Conservation (phyloP, 2,329 filamentous ascomycete genomes). For the Claviceps africana region DNA sequence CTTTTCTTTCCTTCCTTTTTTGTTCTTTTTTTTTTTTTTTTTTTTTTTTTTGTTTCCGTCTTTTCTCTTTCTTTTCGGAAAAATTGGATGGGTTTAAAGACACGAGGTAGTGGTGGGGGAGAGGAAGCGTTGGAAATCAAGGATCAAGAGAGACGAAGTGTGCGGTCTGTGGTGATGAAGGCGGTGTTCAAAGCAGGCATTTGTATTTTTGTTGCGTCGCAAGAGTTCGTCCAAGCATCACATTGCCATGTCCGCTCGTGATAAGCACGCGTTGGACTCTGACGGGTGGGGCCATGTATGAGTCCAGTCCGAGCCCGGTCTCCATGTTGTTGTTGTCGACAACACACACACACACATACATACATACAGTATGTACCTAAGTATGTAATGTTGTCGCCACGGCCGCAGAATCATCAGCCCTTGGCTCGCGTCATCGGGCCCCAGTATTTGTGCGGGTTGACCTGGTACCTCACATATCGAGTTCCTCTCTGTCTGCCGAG, state of each 20-base stretch:
- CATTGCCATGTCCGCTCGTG: not conserved
- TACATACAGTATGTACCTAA: too few species aligned
- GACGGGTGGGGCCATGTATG: not conserved
- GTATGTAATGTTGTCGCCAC: too few species aligned
- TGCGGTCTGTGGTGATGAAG: not conserved
- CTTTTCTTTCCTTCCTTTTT: not conserved
- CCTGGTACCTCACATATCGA: constrained; percentile 72
- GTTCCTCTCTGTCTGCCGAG: constrained; percentile 56
- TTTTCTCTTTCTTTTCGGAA: not conserved
- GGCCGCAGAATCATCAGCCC: constrained; percentile 9
- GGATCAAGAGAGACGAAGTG: not conserved
- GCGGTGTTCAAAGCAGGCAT: not conserved
- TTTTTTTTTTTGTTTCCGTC: too few species aligned
- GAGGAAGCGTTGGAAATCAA: not conserved
- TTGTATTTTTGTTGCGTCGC: not conserved
- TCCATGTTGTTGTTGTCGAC: not conserved
- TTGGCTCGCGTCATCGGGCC: constrained; percentile 59
- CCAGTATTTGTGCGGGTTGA: constrained; percentile 87
- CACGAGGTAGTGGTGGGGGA: not conserved
- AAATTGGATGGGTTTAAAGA: not conserved
- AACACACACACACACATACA: too few species aligned
- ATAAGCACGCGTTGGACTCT: not conserved
- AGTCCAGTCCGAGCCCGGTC: not conserved
- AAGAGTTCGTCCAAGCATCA: not conserved
- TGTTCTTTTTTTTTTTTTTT: not conserved